Base-by-base conservation (phyloP, 495 filamentous ascomycete genomes). In the Penicillium crystallinum region DNA sequence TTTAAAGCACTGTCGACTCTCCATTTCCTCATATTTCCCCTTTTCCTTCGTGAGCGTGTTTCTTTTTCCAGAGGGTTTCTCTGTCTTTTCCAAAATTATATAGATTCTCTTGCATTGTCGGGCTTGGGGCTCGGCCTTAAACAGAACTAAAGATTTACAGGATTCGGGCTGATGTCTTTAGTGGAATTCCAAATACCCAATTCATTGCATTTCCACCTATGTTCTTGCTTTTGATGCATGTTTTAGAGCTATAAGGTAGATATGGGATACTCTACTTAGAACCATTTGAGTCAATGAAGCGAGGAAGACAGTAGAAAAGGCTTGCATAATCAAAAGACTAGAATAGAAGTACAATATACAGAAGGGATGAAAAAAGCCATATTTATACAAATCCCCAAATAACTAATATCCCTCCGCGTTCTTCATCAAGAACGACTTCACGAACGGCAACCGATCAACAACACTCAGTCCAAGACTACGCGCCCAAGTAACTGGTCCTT, bases 401-500 rank as follows among this genome's bases (percentile, higher is more conserved):
- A 38, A 27, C 46, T 57, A 64, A 40, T 63, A 63, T 0, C 89
- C 90, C 47, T 90, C 84, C n/a, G 92, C 93, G 66, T 87, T 85
- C 61, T 80, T 80, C 93, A 97, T 97, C 48, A 98, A 71, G 60
- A 89, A 88, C 19, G 75, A 79, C 78, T 99, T 99, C 40, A 95
- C 64, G 31, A 82, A 81, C 0, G 83, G 80, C 64, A 96, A 61
- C n/a, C 76, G 71, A 74, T 97, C 84, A 50, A 97, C 84, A 17
- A 83, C 79, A 42, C 77, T 79, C 52, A 99, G 63, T 0, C 95
- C 95, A 43, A 89, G 62, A 56, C 84, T 88, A 45, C 95, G 80
- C 49, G 88, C 70, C 46, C 82, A 84, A 12, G 93, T 87, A 35
- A 97, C 68, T 9, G 91, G 91, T 1, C 85, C 84, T 47, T 77